phyloP scores from a whole-genome alignment of 495 filamentous ascomycete species.

The Articulospora tetracladia region DNA sequence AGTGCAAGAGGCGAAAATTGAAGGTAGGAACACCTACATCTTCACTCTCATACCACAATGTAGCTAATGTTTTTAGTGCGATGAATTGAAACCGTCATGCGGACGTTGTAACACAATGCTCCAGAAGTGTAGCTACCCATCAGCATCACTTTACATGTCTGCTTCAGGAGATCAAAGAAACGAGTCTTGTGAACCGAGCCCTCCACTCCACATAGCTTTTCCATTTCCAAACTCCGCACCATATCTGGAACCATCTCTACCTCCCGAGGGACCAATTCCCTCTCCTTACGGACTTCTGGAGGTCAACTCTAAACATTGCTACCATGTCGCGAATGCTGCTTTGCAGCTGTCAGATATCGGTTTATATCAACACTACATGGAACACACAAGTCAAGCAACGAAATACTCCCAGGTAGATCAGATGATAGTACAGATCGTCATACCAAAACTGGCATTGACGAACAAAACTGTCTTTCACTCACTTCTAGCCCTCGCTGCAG shows the following conservation, averaged over 20 bases:
- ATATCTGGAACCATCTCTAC: conserved; percentile 4
- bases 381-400: conserved; percentile 7
- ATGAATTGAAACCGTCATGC: conserved; percentile 10
- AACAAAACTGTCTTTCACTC: conserved; percentile 13
- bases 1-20: conserved; percentile 10
- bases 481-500: conserved; percentile 6
- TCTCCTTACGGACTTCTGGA: conserved; percentile 2
- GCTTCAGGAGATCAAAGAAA: background rate
- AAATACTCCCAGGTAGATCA: conserved; percentile 8
- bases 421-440: background rate
- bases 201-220: background rate
- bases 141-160: background rate
- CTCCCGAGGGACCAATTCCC: background rate
- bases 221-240: conserved; percentile 1
- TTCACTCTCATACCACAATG: background rate
- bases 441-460: conserved; percentile 9
- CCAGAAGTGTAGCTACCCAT: conserved; percentile 12
- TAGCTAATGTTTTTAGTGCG: conserved; percentile 8
- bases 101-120: conserved; percentile 1
- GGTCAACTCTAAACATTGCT: background rate
- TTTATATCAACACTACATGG: conserved; percentile 12
- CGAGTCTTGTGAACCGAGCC: conserved; percentile 1
- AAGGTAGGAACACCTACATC: conserved; percentile 2
- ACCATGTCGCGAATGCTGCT: background rate
- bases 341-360: conserved; percentile 1